Base-by-base conservation (phyloP, 805 yeast genomes). In the Teunomyces lycoperdinae region DNA sequence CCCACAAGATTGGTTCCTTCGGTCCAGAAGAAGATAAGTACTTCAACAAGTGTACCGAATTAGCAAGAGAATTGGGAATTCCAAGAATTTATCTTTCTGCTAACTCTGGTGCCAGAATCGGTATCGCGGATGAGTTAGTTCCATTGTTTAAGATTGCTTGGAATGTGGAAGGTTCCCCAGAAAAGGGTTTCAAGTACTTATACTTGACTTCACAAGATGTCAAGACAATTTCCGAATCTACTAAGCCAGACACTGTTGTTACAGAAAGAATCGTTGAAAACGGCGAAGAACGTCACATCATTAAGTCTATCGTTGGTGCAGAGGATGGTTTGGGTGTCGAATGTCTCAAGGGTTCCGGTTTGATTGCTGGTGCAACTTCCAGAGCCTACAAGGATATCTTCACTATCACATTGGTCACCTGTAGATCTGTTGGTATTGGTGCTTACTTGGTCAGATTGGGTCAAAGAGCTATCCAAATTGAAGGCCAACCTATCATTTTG, bases 371-470 rank as follows among this genome's bases (percentile, higher is more conserved):
- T 71, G 96, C 96, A 27, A 94, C 99, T 42, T 88, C 97, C 9
- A 85, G 89, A 67, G 99, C 99, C 16, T 94, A 94, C 81, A 87
- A 88, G 68, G 99, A 94, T 65, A 94, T 94, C 53, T 94, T 94
- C 77, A 94, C 99, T 16, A 83, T 91, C 50, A 92, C 99, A n/a
- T 78, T 94, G 68, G 99, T 94, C 47, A 94, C 99, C n/a, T 91
- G 98, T 76, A 85, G 99, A 79, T 91, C 98, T 45, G 99, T 94
- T 62, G 99, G 99, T 85, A 94, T 94, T 68, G 99, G 99, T 77
- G 99, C 99, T 41, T 94, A 94, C 67, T 79, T 94, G 66, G 99
- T 94, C 36, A 87, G 99, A 73, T 80, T 94, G 57, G 99, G 99
- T 63, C 98, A 94, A 79, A 87, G 99, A 78, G 96, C 98, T 38